Conservation (phyloP, 805 yeast species). For the Pichia sporocuriosa region DNA sequence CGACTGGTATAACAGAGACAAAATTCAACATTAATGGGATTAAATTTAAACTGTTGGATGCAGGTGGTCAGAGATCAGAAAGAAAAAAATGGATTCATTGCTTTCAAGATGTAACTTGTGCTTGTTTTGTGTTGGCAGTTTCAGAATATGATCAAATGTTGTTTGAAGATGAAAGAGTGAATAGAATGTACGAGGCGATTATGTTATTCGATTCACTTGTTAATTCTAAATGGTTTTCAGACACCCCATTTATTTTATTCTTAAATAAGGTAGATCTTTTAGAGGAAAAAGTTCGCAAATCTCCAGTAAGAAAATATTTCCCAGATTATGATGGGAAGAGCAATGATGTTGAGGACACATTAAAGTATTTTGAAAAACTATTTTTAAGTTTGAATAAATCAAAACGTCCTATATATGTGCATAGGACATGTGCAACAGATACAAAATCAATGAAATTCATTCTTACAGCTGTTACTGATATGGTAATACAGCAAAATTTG, state of each 20-base stretch:
- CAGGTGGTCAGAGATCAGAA: slow-evolving; percentile 96
- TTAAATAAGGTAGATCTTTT: slow-evolving; percentile 84
- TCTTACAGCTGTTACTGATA: slow-evolving; percentile 85
- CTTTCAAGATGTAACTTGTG: slow-evolving; percentile 83
- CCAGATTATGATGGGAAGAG: slow-evolving; percentile 71
- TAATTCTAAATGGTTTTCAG: slow-evolving; percentile 76
- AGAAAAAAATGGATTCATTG: slow-evolving; percentile 96
- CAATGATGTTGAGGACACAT: slow-evolving; percentile 57
- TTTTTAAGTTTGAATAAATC: slow-evolving; percentile 58
- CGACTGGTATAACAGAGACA: slow-evolving; percentile 92
- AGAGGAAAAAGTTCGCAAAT: slow-evolving; percentile 55
- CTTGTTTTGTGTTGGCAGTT: slow-evolving; percentile 81
- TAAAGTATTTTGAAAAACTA: slow-evolving; percentile 61
- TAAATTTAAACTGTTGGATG: slow-evolving; percentile 77
- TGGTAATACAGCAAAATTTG: slow-evolving; percentile 77
- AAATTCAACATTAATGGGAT: slow-evolving; percentile 60
- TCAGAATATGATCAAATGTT: slow-evolving; percentile 89
- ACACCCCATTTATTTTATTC: slow-evolving; percentile 84
- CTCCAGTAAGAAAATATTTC: slow-evolving; percentile 66
- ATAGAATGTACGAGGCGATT: slow-evolving; percentile 86
- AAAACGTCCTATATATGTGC: slow-evolving; percentile 77
- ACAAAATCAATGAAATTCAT: slow-evolving; percentile 84
- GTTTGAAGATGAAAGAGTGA: slow-evolving; percentile 83
- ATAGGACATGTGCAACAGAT: slow-evolving; percentile 94
- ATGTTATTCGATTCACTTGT: slow-evolving; percentile 76